Evolutionary conservation across 306 rosid genomes (phyloP).

Genomic region (Cucurbita argyrosperma): DNA sequence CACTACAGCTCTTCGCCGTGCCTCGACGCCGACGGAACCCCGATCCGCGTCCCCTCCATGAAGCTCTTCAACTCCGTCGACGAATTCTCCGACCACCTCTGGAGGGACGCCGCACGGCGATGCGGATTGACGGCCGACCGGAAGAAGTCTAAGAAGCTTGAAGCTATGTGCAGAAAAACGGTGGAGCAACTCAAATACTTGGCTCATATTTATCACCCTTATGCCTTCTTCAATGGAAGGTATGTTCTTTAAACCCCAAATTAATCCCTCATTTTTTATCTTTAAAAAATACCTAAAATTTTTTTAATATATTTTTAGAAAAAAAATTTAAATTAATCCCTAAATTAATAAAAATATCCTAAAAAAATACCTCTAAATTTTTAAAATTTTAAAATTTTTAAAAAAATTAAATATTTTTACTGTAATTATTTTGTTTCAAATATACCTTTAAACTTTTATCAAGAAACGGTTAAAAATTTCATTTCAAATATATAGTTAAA

Average conservation of each 20-base stretch:
- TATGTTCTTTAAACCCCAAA: neutral
- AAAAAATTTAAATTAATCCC: too few relatives aligned
- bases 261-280: too few relatives aligned
- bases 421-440: too few relatives aligned
- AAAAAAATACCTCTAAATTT: too few relatives aligned
- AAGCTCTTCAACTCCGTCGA: conserved; percentile 66
- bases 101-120: conserved; percentile 55
- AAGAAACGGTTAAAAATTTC: too few relatives aligned
- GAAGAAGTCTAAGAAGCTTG: conserved; percentile 47
- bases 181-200: conserved; percentile 84
- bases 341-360: too few relatives aligned
- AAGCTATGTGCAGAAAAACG: conserved; percentile 55
- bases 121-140: conserved; percentile 34
- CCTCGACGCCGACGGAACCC: conserved; percentile 53
- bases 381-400: too few relatives aligned
- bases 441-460: too few relatives aligned
- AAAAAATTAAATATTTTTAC: too few relatives aligned
- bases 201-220: conserved; percentile 79
- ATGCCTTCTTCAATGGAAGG: conserved; percentile 95
- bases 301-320: too few relatives aligned
- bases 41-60: conserved; percentile 65
- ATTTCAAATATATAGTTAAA: too few relatives aligned
- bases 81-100: conserved; percentile 67
- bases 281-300: too few relatives aligned
- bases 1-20: conserved; percentile 64